Percentiles rank a stretch among this genome's conserved stretches.
Conservation (phyloP, 495 filamentous ascomycete species). For the Chlorociboria aeruginascens region DNA sequence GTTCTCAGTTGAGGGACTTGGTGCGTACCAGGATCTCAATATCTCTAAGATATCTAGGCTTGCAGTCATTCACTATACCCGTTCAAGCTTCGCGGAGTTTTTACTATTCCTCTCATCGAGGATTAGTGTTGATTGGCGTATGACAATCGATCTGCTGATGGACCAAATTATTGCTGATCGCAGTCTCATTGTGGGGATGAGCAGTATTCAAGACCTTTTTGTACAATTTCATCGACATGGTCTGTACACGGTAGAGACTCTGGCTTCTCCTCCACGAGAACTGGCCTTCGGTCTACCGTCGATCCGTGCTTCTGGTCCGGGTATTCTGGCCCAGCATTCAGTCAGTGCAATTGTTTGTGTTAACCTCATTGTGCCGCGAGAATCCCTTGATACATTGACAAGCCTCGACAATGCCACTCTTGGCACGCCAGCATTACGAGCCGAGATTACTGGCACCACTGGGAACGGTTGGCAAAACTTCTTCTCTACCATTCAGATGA, state of each 20-base stretch:
- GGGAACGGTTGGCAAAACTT: constrained; percentile 13
- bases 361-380: background rate
- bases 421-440: constrained; percentile 3
- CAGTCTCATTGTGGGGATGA: constrained; percentile 18
- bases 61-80: constrained; percentile 20
- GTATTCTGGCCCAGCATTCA: constrained; percentile 14
- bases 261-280: background rate
- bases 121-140: constrained; percentile 22
- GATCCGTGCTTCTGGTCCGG: constrained; percentile 4
- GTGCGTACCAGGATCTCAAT: background rate
- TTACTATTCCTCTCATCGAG: constrained; percentile 21
- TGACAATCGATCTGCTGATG: constrained; percentile 7
- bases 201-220: constrained; percentile 17
- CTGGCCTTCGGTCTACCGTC: constrained; percentile 1
- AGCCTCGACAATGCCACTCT: background rate
- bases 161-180: constrained; percentile 10
- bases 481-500: constrained; percentile 22
- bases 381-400: constrained; percentile 12
- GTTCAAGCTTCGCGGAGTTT: constrained; percentile 28
- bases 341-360: too few species aligned
- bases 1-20: constrained; percentile 28
- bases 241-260: background rate
- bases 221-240: constrained; percentile 12
- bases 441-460: background rate
- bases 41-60: background rate